These are phyloP conservation scores for Suillus americanus DNA, from an alignment of 768 basidiomycete genomes.

Conservation along the genomic window DNA sequence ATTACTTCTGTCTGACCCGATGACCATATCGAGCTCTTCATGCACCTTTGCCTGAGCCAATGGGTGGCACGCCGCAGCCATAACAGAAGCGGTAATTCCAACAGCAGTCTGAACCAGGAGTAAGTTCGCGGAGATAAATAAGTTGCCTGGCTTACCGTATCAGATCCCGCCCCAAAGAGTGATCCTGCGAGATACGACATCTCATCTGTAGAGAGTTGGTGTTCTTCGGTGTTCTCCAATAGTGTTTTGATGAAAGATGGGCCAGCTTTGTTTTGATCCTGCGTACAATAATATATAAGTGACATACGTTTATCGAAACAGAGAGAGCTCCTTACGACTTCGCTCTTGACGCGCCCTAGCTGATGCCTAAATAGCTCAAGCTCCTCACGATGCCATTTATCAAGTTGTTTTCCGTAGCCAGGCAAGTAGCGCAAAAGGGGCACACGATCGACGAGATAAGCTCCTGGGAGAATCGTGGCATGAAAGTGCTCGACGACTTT, in stretches of 20 bases:
- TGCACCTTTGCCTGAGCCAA: constrained; percentile 47
- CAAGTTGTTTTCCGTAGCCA: constrained; percentile 53
- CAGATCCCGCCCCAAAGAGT: constrained; percentile 60
- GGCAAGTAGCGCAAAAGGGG: constrained; percentile 46
- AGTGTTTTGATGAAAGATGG: constrained; percentile 50
- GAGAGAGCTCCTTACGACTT: constrained; percentile 31
- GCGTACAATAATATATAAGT: neutral
- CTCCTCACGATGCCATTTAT: constrained; percentile 51
- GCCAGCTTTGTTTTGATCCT: constrained; percentile 12
- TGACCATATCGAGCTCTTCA: constrained; percentile 48
- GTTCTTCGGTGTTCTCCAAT: constrained; percentile 46
- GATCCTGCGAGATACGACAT: constrained; percentile 58
- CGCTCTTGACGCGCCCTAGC: constrained; percentile 38
- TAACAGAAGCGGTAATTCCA: constrained; percentile 46
- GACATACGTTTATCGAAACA: neutral
- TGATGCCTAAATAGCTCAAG: constrained; percentile 49
- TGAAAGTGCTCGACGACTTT: constrained; percentile 22
- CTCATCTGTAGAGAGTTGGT: constrained; percentile 50
- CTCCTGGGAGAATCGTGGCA: constrained; percentile 31
- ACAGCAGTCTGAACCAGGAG: constrained; percentile 39
- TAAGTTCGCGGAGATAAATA: neutral
- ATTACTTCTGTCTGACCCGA: constrained; percentile 37
- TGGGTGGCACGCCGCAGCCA: constrained; percentile 53
- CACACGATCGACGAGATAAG: constrained; percentile 32
- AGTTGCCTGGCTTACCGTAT: constrained; percentile 36